A percentile compares a stretch with the other conserved stretches of the same genome.
Conservation (phyloP, 2,329 filamentous ascomycete species). For the Aspergillus latus region DNA sequence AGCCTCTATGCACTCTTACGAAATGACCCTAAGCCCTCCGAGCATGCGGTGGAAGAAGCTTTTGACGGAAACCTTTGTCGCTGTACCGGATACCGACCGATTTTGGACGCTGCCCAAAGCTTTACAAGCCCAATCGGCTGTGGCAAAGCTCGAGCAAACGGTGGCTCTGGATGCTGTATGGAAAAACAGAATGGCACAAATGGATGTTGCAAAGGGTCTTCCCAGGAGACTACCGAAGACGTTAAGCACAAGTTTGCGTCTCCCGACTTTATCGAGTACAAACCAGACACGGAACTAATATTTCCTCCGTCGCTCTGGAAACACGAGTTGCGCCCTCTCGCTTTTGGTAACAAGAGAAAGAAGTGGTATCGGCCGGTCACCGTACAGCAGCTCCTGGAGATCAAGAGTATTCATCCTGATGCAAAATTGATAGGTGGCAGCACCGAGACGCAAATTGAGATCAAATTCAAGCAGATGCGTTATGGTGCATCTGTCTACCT, state of each 20-base stretch:
- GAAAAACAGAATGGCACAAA: conserved; percentile 57
- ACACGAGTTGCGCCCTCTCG: conserved; percentile 75
- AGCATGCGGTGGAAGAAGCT: conserved; percentile 87
- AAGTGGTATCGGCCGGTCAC: conserved; percentile 90
- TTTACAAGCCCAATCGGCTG: conserved; percentile 62
- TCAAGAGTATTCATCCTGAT: conserved; percentile 79
- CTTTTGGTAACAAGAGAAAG: conserved; percentile 93
- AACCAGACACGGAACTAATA: conserved; percentile 89
- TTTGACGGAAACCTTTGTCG: conserved; percentile 96
- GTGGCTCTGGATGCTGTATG: conserved; percentile 71
- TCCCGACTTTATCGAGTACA: conserved; percentile 91
- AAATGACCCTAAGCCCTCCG: conserved; percentile 74
- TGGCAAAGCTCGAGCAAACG: conserved; percentile 57
- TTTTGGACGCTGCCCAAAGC: conserved; percentile 88
- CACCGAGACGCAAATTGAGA: conserved; percentile 96
- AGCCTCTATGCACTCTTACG: conserved; percentile 89
- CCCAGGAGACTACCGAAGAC: conserved; percentile 43
- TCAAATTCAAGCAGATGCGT: conserved; percentile 93
- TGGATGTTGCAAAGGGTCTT: conserved; percentile 68
- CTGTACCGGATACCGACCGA: conserved; percentile 92
- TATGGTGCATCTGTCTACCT: conserved; percentile 90
- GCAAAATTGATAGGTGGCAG: conserved; percentile 95
- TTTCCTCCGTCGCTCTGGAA: conserved; percentile 85
- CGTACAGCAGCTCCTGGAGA: conserved; percentile 81
- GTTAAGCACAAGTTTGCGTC: conserved; percentile 66